Base-by-base conservation (phyloP, 148 eudicot genomes). In the Rhododendron henanense region DNA sequence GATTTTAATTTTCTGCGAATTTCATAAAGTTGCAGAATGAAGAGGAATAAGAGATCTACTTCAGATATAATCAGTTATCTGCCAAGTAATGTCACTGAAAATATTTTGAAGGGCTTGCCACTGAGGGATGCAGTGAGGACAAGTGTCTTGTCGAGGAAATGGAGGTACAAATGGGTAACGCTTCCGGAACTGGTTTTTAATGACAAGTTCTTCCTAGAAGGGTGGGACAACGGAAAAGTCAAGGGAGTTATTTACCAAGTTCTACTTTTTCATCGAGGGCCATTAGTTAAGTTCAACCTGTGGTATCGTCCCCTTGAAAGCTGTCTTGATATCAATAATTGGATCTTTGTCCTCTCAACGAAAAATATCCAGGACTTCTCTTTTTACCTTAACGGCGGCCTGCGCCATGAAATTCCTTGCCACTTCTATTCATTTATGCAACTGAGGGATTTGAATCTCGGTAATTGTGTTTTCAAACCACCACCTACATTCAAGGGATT, bases 331-430 rank as follows among this genome's bases (percentile, higher is more conserved):
- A 65, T n/a, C 31, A 9, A 65, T n/a, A 65, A n/a, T 59, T 65
- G 71, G 71, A 65, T 65, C 71, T n/a, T n/a, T n/a, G 25, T 65
- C 31, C 71, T 65, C 4, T 65, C 9, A n/a, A 8, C 10, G 3
- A 65, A 65, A 11, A 65, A 10, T 65, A 65, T 65, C 71, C 31
- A 65, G 31, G 71, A 65, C 11, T 65, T 65, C 71, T 1, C 71
- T n/a, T 10, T 65, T n/a, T 0, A 0, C 2, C 31, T 10, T 65
- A 0, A 2, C 1, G 9, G 0, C 0, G 13, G 71, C 2, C 71
- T 11, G 13, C 11, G n/a, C 14, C 33, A n/a, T n/a, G 71, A 65
- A 10, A 9, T 65, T 23, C 71, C 71, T 65, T 9, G 71, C 8
- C 71, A 65, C 71, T 3, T 65, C 13, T 65, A 6, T 65, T 65